These are phyloP conservation scores for Starmera dryadoides DNA, from an alignment of 805 yeast species.

Conservation along the genomic window DNA sequence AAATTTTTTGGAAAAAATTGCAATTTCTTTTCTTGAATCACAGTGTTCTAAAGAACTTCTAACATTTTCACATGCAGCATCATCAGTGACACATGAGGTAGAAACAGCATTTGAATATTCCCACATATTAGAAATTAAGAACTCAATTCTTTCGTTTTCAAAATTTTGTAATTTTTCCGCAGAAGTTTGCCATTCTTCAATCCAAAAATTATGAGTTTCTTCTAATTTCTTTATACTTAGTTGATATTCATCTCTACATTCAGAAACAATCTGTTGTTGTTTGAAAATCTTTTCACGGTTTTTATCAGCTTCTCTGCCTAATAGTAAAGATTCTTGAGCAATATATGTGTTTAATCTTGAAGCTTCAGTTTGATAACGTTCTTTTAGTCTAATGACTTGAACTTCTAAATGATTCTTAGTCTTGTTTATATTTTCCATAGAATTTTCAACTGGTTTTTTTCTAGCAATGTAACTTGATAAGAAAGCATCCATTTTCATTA, in stretches of 20 bases:
- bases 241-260: slow-evolving; percentile 49
- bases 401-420: slow-evolving; percentile 32
- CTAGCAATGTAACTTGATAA: slow-evolving; percentile 42
- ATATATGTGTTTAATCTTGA: slow-evolving; percentile 48
- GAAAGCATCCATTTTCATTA: slow-evolving; percentile 47
- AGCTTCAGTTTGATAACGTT: slow-evolving; percentile 51
- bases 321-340: slow-evolving; percentile 58
- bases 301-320: slow-evolving; percentile 67
- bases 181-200: slow-evolving; percentile 62
- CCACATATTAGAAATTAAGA: slow-evolving; percentile 67
- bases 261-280: slow-evolving; percentile 33
- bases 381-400: slow-evolving; percentile 31
- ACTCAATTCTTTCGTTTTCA: slow-evolving; percentile 68
- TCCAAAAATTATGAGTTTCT: slow-evolving; percentile 56
- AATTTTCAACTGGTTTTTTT: slow-evolving; percentile 48
- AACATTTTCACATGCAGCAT: slow-evolving; percentile 66
- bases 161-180: slow-evolving; percentile 57
- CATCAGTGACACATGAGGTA: slow-evolving; percentile 70
- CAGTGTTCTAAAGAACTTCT: slow-evolving; percentile 63
- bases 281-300: slow-evolving; percentile 48
- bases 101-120: slow-evolving; percentile 70
- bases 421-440: slow-evolving; percentile 45
- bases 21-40: slow-evolving; percentile 52
- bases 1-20: slow-evolving; percentile 40
- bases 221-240: slow-evolving; percentile 43